Evolutionary conservation across 2,329 filamentous ascomycete species (phyloP).

Genomic region (Leptographium wingfieldii): DNA sequence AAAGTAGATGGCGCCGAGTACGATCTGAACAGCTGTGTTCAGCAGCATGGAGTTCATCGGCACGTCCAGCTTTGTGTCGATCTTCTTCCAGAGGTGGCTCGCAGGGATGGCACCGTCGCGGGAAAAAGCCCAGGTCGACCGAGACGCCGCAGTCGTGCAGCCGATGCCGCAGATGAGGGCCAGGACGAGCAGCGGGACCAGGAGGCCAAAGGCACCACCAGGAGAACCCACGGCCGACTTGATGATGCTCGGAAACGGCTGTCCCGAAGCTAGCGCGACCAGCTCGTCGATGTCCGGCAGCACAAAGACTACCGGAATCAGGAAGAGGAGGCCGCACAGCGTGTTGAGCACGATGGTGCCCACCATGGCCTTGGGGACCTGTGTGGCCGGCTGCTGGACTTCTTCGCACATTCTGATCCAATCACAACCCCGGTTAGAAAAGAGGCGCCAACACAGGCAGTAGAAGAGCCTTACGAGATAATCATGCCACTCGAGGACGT

Average conservation of each 20-base stretch:
- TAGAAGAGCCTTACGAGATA: slow-evolving; percentile 45
- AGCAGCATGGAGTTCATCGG: slow-evolving; percentile 63
- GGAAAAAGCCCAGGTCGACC: slow-evolving; percentile 57
- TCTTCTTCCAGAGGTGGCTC: slow-evolving; percentile 44
- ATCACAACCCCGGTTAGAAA: too few relatives aligned
- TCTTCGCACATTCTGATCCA: slow-evolving; percentile 57
- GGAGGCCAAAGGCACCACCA: slow-evolving; percentile 48
- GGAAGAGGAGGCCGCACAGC: slow-evolving; percentile 51
- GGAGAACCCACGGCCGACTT: slow-evolving; percentile 47
- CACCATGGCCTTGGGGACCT: slow-evolving; percentile 64
- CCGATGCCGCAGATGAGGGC: slow-evolving; percentile 55
- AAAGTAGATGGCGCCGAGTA: slow-evolving; percentile 56
- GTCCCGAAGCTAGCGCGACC: slow-evolving; percentile 38
- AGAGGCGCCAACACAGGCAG: neutral
- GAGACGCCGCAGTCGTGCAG: slow-evolving; percentile 56
- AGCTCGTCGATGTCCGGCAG: slow-evolving; percentile 49
- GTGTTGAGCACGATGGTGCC: slow-evolving; percentile 54
- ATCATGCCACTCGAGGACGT: slow-evolving; percentile 72
- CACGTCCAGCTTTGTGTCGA: slow-evolving; percentile 50
- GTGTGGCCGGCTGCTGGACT: slow-evolving; percentile 36
- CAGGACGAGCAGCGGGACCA: slow-evolving; percentile 53
- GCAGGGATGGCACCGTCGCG: slow-evolving; percentile 59
- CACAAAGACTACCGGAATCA: slow-evolving; percentile 58
- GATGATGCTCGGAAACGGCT: slow-evolving; percentile 54
- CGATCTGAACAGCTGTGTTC: slow-evolving; percentile 50